Evolutionary conservation across 805 yeast species (phyloP).

Genomic region (Metschnikowia lachancei): DNA sequence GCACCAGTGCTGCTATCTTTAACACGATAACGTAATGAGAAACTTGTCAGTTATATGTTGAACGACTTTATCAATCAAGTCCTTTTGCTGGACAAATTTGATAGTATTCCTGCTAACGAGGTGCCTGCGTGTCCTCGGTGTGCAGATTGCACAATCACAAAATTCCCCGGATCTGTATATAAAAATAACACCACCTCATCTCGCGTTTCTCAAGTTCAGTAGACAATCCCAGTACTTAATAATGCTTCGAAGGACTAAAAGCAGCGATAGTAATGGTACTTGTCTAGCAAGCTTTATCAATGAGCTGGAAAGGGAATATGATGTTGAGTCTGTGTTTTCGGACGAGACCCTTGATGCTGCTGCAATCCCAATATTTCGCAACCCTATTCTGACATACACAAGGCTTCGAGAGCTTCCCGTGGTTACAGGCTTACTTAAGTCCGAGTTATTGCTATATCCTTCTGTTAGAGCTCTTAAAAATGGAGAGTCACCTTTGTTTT

Average conservation of each 20-base stretch:
- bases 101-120: too few species aligned
- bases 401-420: slow-evolving; percentile 18
- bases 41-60: too few species aligned
- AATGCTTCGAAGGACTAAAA: slow-evolving; percentile 12
- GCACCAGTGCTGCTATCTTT: too few species aligned
- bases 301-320: slow-evolving; percentile 3
- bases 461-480: slow-evolving; percentile 12
- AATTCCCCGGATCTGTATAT: too few species aligned
- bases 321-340: slow-evolving; percentile 12
- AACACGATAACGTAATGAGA: too few species aligned
- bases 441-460: slow-evolving; percentile 14
- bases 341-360: slow-evolving; percentile 18
- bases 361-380: slow-evolving; percentile 12
- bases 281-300: slow-evolving; percentile 5
- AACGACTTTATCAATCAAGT: too few species aligned
- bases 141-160: too few species aligned
- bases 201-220: background rate
- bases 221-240: background rate
- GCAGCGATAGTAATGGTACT: slow-evolving; percentile 16
- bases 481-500: slow-evolving; percentile 13
- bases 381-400: slow-evolving; percentile 15
- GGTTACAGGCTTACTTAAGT: slow-evolving; percentile 13
- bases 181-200: background rate
- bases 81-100: too few species aligned
- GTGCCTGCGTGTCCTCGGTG: too few species aligned